These are phyloP conservation scores for Phytophthora pistaciae DNA, from an alignment of 352 stramenopile genomes.

Conservation along the genomic window DNA sequence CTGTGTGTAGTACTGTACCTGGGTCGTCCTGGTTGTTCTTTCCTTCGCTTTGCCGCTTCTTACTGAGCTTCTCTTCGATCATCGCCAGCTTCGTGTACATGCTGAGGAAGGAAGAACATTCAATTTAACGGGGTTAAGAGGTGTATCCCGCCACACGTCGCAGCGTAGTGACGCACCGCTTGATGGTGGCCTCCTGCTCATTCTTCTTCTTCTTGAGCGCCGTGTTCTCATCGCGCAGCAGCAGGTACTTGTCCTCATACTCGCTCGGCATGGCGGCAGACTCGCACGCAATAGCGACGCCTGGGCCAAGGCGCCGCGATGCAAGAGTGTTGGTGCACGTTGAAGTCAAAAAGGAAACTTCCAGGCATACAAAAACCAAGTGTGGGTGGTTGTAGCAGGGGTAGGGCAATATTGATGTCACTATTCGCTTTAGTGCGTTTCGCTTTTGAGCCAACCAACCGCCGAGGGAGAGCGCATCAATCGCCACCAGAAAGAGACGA, in stretches of 20 bases:
- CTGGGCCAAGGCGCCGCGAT: not conserved
- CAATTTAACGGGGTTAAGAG: too few relatives aligned
- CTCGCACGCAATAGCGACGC: not conserved
- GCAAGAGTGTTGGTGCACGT: conserved; percentile 7
- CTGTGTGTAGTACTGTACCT: conserved; percentile 24
- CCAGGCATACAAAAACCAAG: conserved; percentile 18
- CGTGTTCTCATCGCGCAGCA: conserved; percentile 86
- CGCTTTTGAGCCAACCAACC: conserved; percentile 44
- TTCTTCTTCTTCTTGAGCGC: conserved; percentile 93
- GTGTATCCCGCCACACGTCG: not conserved
- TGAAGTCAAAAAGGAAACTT: conserved; percentile 34
- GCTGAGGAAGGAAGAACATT: conserved; percentile 29
- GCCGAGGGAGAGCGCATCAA: conserved; percentile 31
- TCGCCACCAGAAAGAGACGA: conserved; percentile 28
- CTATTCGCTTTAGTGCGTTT: conserved; percentile 23
- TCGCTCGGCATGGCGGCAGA: conserved; percentile 55
- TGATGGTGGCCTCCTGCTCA: conserved; percentile 92
- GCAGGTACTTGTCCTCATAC: conserved; percentile 89
- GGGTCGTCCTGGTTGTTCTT: conserved; percentile 71
- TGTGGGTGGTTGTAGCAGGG: not conserved
- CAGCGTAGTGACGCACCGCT: conserved; percentile 51
- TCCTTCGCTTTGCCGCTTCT: conserved; percentile 59
- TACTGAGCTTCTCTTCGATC: conserved; percentile 88
- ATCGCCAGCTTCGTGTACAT: conserved; percentile 93
- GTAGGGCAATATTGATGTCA: not conserved